Base-by-base conservation (phyloP, 1,284 basidiomycete species). In the Lignosus rhinocerotis region DNA sequence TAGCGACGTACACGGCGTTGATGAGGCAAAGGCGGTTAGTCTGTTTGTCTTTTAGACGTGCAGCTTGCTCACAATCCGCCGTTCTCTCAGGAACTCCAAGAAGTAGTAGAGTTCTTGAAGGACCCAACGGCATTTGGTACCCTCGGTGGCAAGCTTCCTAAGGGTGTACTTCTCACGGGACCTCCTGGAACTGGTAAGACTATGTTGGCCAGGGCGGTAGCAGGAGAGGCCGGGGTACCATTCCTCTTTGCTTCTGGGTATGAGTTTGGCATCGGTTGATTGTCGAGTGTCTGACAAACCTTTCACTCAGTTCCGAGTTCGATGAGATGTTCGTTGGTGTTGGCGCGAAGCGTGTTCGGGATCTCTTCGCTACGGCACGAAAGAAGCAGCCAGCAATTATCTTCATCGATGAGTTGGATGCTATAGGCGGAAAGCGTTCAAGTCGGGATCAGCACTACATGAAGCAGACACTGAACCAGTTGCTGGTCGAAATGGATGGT, bases 281-380 rank as follows among this genome's bases (percentile, higher is more conserved):
- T 10, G 33, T 32, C 31, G 33, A 39, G 46, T 34, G 25, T 41
- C 33, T 46, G n/a, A 45, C 33, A 14, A 30, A 25, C 17, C 14
- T 12, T 39, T 14, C 43, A 17, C 32, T 61, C 36, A 94, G 93
- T 14, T 96, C 94, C 48, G 94, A 97, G 70, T 98, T 99, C 65
- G 97, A 99, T 72, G 96, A 99, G 73, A 96, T 98, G 88, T 95
- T 94, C 72, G 95, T 97, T 54, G 94, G 94, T 58, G 93, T 96
- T 48, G 94, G 94, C 58, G 96, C 97, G 33, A 96, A 97, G 73
- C 89, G 97, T 31, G 93, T 99, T 33, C 86, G 97, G 39, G 97
- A 99, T 65, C 85, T 99, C 8, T 99, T 99, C 69, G 90, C 92
- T 25, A 88, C 94, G 10, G 97, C 97, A 17, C 87, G 95, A 59